Percentiles rank a stretch among this genome's conserved stretches.
phyloP scores from a whole-genome alignment of 2,329 filamentous ascomycete genomes.

The Emergomyces orientalis region DNA sequence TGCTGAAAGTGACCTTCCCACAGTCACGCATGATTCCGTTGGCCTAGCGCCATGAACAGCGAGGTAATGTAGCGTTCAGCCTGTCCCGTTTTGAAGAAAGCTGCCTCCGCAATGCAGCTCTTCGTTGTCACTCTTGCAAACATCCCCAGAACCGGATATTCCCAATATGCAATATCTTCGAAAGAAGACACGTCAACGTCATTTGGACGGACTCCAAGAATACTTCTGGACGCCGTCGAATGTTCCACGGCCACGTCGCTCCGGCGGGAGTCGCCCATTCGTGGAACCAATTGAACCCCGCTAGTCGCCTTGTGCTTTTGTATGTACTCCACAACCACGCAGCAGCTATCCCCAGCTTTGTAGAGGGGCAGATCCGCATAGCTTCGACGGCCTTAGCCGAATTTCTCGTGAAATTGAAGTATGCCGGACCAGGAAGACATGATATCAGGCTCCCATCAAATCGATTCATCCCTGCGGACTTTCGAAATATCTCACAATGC shows the following conservation, averaged over 20 bases:
- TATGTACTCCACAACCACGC: slow-evolving; percentile 7
- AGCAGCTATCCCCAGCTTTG: slow-evolving; percentile 1
- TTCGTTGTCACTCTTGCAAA: slow-evolving; percentile 8
- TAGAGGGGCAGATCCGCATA: background rate
- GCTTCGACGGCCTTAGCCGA: background rate
- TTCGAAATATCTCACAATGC: background rate
- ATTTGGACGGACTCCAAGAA: slow-evolving; percentile 36
- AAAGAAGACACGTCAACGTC: slow-evolving; percentile 7
- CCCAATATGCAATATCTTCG: background rate
- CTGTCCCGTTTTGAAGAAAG: slow-evolving; percentile 1
- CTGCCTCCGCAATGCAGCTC: slow-evolving; percentile 2
- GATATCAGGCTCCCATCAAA: background rate
- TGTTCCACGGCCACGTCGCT: slow-evolving; percentile 39
- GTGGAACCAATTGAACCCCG: slow-evolving; percentile 21
- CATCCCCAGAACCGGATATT: background rate
- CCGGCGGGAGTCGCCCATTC: slow-evolving; percentile 34
- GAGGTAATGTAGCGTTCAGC: background rate
- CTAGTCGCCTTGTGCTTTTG: slow-evolving; percentile 5
- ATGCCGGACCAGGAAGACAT: background rate
- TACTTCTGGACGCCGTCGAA: slow-evolving; percentile 36
- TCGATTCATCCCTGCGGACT: background rate
- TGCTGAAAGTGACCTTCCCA: background rate
- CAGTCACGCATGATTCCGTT: background rate
- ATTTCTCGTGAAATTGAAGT: background rate
- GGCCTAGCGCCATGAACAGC: background rate